These are phyloP conservation scores for Stereum hirsutum DNA, from an alignment of 1,284 basidiomycete species.

Conservation along the genomic window DNA sequence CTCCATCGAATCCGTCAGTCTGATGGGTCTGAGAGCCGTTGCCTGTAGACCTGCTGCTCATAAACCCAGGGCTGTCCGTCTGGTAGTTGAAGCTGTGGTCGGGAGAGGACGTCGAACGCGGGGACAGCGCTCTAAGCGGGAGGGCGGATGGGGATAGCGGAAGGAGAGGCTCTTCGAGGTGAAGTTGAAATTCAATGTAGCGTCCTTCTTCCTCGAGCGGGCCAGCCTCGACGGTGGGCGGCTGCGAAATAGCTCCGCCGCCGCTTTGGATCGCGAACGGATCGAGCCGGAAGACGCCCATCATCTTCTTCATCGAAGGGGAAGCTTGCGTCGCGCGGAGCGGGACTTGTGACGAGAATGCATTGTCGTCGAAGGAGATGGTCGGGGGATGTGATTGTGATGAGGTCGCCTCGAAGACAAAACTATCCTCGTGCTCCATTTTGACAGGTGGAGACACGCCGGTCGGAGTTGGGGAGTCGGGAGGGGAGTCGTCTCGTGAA, in stretches of 20 bases:
- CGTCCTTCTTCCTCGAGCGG: slow-evolving; percentile 49
- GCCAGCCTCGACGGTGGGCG: slow-evolving; percentile 28
- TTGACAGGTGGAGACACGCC: slow-evolving; percentile 8
- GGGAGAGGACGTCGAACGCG: not conserved
- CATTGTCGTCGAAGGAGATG: slow-evolving; percentile 23
- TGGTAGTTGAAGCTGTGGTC: not conserved
- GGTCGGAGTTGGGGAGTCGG: slow-evolving; percentile 3
- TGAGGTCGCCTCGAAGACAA: slow-evolving; percentile 22
- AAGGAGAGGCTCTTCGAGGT: slow-evolving; percentile 6
- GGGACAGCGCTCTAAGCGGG: slow-evolving; percentile 4
- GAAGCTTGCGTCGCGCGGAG: slow-evolving; percentile 64
- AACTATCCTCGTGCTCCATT: slow-evolving; percentile 13
- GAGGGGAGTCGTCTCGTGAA: too few species aligned
- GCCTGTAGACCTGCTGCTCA: not conserved
- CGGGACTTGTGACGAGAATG: too few species aligned
- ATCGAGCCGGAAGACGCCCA: slow-evolving; percentile 68
- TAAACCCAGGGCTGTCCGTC: not conserved
- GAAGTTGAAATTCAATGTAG: slow-evolving; percentile 54
- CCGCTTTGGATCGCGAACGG: slow-evolving; percentile 63
- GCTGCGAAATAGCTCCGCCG: slow-evolving; percentile 12
- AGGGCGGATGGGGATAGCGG: slow-evolving; percentile 8
- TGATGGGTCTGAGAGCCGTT: not conserved
- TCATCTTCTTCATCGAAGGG: slow-evolving; percentile 59
- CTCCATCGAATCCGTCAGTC: not conserved
- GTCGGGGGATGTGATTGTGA: slow-evolving; percentile 9